Evolutionary conservation across 441 rosid species (phyloP).

Genomic region (Gossypium lobatum): DNA sequence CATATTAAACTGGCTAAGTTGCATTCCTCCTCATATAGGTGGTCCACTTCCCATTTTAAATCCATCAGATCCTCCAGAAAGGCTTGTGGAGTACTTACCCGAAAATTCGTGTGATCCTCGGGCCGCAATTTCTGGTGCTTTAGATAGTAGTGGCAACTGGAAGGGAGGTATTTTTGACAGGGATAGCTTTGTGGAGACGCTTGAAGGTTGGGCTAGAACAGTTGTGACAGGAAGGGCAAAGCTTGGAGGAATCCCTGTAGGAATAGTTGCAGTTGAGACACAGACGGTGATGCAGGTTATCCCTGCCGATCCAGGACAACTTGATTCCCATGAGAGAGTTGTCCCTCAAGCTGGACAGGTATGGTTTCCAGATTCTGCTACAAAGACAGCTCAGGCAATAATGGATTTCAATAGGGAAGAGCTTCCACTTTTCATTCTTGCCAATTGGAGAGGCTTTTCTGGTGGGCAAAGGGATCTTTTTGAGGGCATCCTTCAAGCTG

Average conservation of each 20-base stretch:
- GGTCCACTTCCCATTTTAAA: constrained; percentile 68
- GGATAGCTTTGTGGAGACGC: constrained; percentile 84
- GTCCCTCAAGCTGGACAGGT: constrained; percentile 99
- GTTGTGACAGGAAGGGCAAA: constrained; percentile 99
- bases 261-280: constrained; percentile 99
- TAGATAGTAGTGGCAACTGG: constrained; percentile 76
- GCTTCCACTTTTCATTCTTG: constrained; percentile 95
- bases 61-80: constrained; percentile 77
- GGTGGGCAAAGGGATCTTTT: constrained; percentile 99
- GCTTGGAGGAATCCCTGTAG: constrained; percentile 98
- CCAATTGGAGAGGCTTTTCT: constrained; percentile 99
- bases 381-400: constrained; percentile 94
- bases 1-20: constrained; percentile 93
- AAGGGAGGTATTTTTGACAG: constrained; percentile 94
- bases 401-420: constrained; percentile 94
- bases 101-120: constrained; percentile 97
- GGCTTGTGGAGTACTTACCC: constrained; percentile 78
- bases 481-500: constrained; percentile 99
- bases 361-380: constrained; percentile 99
- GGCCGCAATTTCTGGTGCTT: constrained; percentile 76
- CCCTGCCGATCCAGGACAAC: constrained; percentile 99
- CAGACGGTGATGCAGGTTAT: constrained; percentile 98
- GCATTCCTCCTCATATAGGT: constrained; percentile 71
- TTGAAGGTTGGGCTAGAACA: constrained; percentile 99
- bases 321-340: constrained; percentile 97